Conservation (phyloP, 2,329 filamentous ascomycete species). For the Capronia americana region DNA sequence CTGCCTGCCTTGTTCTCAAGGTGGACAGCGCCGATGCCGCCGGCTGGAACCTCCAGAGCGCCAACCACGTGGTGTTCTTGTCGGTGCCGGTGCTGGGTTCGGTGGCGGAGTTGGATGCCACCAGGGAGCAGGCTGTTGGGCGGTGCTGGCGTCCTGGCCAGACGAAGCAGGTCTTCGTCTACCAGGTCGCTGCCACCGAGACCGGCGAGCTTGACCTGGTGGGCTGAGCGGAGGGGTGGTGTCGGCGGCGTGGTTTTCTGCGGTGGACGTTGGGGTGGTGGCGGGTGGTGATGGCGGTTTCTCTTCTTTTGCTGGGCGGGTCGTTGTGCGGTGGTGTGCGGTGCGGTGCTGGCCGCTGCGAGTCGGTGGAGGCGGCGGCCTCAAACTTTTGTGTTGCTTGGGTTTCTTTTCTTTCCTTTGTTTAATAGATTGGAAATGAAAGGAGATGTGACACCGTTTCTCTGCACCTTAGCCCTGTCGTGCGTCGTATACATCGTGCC, state of each 20-base stretch:
- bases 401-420: constrained; percentile 8
- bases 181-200: constrained; percentile 49
- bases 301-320: constrained; percentile 27
- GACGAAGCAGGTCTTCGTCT: constrained; percentile 62
- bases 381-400: neutral
- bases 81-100: constrained; percentile 59
- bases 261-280: neutral
- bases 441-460: neutral
- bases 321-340: constrained; percentile 1
- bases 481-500: neutral
- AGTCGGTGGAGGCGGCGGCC: constrained; percentile 8
- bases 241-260: constrained; percentile 32
- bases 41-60: constrained; percentile 68
- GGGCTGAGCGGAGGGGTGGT: constrained; percentile 26
- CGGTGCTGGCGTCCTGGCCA: constrained; percentile 66
- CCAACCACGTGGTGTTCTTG: constrained; percentile 70
- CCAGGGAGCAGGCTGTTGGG: constrained; percentile 69
- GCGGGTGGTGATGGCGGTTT: neutral
- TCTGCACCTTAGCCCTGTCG: neutral
- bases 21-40: constrained; percentile 64
- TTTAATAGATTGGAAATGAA: constrained; percentile 10
- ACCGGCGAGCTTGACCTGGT: constrained; percentile 23
- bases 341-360: constrained; percentile 17
- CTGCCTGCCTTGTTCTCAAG: constrained; percentile 63
- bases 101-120: constrained; percentile 61